phyloP scores from a whole-genome alignment of 2,329 filamentous ascomycete genomes.

The Paecilomyces dactylethromorphus region DNA sequence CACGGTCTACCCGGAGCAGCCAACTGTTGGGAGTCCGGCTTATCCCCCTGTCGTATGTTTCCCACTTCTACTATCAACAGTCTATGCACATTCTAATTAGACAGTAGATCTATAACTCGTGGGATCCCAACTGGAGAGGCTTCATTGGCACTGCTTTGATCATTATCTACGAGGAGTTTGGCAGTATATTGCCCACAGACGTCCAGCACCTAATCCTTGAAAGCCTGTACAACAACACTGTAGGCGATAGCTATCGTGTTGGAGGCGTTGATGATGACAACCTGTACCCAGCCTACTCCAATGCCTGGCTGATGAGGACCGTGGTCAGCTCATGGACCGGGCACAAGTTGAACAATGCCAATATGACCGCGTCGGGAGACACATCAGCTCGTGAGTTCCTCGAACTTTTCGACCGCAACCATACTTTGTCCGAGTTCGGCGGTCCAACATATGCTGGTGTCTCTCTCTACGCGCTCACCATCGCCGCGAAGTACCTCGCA shows the following conservation, averaged over 20 bases:
- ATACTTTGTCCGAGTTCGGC: conserved; percentile 59
- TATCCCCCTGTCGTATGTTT: conserved; percentile 36
- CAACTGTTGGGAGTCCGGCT: conserved; percentile 44
- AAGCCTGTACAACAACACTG: conserved; percentile 49
- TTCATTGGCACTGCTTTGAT: conserved; percentile 57
- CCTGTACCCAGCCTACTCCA: conserved; percentile 56
- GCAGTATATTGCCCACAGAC: conserved; percentile 35
- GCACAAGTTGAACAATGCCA: conserved; percentile 45
- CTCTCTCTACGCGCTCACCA: conserved; percentile 51
- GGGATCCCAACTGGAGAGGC: conserved; percentile 60
- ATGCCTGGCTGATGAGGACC: conserved; percentile 29
- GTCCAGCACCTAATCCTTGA: conserved; percentile 43
- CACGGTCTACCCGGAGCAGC: conserved; percentile 40
- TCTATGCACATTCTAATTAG: too few species aligned
- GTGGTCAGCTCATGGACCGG: conserved; percentile 52
- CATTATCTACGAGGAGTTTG: conserved; percentile 54
- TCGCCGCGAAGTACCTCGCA: conserved; percentile 54
- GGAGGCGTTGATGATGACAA: conserved; percentile 56
- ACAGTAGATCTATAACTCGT: conserved; percentile 37
- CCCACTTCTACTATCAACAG: too few species aligned
- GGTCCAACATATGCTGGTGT: conserved; percentile 58
- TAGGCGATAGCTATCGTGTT: conserved; percentile 57
- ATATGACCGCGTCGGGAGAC: conserved; percentile 55
- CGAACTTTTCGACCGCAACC: conserved; percentile 48
- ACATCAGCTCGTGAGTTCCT: conserved; percentile 50